phyloP scores from a whole-genome alignment of 2,329 filamentous ascomycete genomes.

The Rosellinia necatrix region DNA sequence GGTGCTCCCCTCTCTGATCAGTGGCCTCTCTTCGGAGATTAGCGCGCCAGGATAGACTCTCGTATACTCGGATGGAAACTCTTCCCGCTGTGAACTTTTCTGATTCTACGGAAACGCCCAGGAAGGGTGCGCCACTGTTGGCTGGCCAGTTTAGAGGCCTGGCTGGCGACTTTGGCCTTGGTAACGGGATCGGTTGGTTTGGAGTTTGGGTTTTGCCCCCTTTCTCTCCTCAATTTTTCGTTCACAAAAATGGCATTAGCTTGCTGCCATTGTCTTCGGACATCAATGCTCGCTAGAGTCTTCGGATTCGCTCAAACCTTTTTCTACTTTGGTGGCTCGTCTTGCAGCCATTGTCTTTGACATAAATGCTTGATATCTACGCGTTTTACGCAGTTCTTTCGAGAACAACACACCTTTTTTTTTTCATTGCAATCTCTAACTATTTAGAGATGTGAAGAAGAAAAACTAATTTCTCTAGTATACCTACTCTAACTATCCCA shows the following conservation, averaged over 20 bases:
- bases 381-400: background rate
- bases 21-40: conserved; percentile 21
- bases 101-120: conserved; percentile 16
- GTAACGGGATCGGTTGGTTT: conserved; percentile 12
- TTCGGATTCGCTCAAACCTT: conserved; percentile 17
- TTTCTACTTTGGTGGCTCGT: background rate
- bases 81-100: conserved; percentile 17
- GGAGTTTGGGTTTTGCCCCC: conserved; percentile 1
- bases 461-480: background rate
- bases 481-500: no score
- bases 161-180: conserved; percentile 13
- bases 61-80: conserved; percentile 15
- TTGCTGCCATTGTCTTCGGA: conserved; percentile 14
- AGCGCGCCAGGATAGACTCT: conserved; percentile 13
- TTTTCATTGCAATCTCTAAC: conserved; percentile 22
- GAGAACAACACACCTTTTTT: conserved; percentile 5
- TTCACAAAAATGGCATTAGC: conserved; percentile 4
- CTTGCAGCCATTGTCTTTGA: conserved; percentile 18
- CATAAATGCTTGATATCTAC: conserved; percentile 19
- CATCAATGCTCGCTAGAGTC: conserved; percentile 16
- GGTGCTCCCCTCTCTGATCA: conserved; percentile 8
- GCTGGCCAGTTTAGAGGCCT: conserved; percentile 5
- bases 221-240: conserved; percentile 3
- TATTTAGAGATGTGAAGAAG: conserved; percentile 16
- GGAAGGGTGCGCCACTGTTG: conserved; percentile 20